phyloP scores from a whole-genome alignment of 1,139 yeast genomes.

The Hyphopichia fennica region DNA sequence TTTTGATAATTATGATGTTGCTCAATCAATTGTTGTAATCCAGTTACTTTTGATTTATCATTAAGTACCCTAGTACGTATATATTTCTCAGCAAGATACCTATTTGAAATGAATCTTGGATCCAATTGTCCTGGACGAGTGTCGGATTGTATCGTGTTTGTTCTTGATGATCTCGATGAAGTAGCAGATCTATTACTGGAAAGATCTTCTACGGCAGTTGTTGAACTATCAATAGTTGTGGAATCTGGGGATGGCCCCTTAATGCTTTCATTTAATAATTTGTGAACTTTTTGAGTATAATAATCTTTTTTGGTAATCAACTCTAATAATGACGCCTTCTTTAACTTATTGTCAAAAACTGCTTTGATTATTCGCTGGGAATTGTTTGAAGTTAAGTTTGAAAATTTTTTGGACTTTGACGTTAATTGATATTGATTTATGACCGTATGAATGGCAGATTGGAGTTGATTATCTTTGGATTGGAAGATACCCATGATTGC shows the following conservation, averaged over 20 bases:
- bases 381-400: slow-evolving; percentile 7
- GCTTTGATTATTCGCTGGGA: slow-evolving; percentile 9
- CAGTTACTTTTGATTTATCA: slow-evolving; percentile 4
- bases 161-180: background rate
- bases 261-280: slow-evolving; percentile 9
- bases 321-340: slow-evolving; percentile 13
- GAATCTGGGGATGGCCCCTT: slow-evolving; percentile 7
- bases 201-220: slow-evolving; percentile 7
- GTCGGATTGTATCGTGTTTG: background rate
- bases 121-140: slow-evolving; percentile 9
- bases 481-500: background rate
- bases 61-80: slow-evolving; percentile 9
- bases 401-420: slow-evolving; percentile 8
- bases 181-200: background rate
- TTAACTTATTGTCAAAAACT: slow-evolving; percentile 8
- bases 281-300: slow-evolving; percentile 18
- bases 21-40: slow-evolving; percentile 9
- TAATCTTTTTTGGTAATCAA: slow-evolving; percentile 16
- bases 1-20: slow-evolving; percentile 18
- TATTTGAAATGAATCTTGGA: slow-evolving; percentile 18
- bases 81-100: slow-evolving; percentile 20
- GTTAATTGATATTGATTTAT: slow-evolving; percentile 7
- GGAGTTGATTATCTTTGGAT: background rate
- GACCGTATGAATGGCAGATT: slow-evolving; percentile 6
- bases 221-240: slow-evolving; percentile 9